phyloP scores from a whole-genome alignment of 2,329 filamentous ascomycete genomes.

The Verticillium klebahnii region DNA sequence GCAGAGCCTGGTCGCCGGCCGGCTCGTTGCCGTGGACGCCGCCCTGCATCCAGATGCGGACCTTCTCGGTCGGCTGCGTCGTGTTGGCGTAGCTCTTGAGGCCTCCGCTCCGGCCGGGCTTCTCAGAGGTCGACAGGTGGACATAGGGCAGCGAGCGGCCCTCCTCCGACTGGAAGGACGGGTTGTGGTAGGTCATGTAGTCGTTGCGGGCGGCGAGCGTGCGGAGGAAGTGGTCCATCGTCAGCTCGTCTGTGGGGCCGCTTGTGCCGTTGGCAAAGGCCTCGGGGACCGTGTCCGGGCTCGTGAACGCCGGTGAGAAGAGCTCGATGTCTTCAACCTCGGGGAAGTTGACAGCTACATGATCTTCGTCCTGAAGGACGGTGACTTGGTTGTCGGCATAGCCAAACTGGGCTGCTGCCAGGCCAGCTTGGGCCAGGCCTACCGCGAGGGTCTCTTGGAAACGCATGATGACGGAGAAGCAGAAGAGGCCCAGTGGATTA shows the following conservation, averaged over 20 bases:
- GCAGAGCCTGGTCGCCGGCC: conserved; percentile 22
- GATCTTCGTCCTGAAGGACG: conserved; percentile 15
- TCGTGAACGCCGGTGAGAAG: conserved; percentile 19
- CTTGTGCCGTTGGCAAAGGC: conserved; percentile 21
- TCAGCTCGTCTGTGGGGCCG: conserved; percentile 19
- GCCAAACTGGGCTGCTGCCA: conserved; percentile 13
- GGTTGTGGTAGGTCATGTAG: conserved; percentile 17
- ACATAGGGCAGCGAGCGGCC: conserved; percentile 17
- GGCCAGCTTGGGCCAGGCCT: conserved; percentile 13
- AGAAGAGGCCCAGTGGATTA: background rate
- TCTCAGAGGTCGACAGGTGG: conserved; percentile 9
- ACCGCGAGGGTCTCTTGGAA: background rate
- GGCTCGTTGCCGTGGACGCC: conserved; percentile 27
- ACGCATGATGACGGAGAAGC: background rate
- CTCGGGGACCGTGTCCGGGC: conserved; percentile 15
- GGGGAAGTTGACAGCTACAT: conserved; percentile 18
- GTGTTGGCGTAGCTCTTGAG: conserved; percentile 7
- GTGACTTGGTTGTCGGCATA: conserved; percentile 21
- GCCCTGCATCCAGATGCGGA: conserved; percentile 26
- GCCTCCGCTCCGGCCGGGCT: background rate
- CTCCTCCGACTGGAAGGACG: conserved; percentile 16
- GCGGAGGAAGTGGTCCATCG: conserved; percentile 15
- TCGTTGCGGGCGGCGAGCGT: conserved; percentile 16
- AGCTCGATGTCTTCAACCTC: conserved; percentile 16
- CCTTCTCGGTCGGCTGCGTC: conserved; percentile 13